A percentile compares a stretch with the other conserved stretches of the same genome.
Evolutionary conservation across 768 basidiomycete species (phyloP).

Genomic region (Tylopilus balloui): DNA sequence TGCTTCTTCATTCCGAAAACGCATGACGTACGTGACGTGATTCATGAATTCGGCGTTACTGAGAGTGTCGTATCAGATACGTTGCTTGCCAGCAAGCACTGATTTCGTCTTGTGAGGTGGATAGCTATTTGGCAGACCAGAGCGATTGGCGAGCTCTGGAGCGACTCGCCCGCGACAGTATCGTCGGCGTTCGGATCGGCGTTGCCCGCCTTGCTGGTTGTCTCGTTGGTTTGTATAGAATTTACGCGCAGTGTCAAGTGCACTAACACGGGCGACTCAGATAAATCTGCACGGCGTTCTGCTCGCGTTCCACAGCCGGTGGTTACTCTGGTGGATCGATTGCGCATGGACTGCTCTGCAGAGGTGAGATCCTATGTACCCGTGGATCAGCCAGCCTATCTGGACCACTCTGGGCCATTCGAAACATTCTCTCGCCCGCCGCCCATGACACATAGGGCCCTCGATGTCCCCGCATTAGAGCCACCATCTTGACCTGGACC

Average conservation of each 20-base stretch:
- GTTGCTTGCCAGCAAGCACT: constrained; percentile 70
- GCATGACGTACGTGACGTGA: constrained; percentile 60
- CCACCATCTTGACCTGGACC: constrained; percentile 8
- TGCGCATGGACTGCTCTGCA: constrained; percentile 53
- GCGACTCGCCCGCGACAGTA: constrained; percentile 55
- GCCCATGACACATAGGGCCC: constrained; percentile 12
- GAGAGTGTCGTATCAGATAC: constrained; percentile 45
- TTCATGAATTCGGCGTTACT: constrained; percentile 11
- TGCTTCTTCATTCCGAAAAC: constrained; percentile 49
- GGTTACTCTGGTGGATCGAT: constrained; percentile 38
- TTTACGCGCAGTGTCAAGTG: background rate
- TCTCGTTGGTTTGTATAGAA: constrained; percentile 46
- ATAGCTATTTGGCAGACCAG: constrained; percentile 39
- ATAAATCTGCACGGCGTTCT: constrained; percentile 10
- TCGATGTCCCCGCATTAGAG: constrained; percentile 2
- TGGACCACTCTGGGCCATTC: constrained; percentile 20
- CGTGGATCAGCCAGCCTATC: constrained; percentile 13
- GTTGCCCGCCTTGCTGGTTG: constrained; percentile 68
- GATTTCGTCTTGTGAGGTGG: constrained; percentile 31
- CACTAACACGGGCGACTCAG: constrained; percentile 13
- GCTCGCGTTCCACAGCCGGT: constrained; percentile 33
- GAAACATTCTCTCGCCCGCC: constrained; percentile 40
- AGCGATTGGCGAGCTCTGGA: constrained; percentile 48
- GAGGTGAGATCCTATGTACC: constrained; percentile 62
- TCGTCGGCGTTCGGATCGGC: constrained; percentile 83